phyloP scores from a whole-genome alignment of 805 yeast species.

The Hanseniaspora valbyensis region DNA sequence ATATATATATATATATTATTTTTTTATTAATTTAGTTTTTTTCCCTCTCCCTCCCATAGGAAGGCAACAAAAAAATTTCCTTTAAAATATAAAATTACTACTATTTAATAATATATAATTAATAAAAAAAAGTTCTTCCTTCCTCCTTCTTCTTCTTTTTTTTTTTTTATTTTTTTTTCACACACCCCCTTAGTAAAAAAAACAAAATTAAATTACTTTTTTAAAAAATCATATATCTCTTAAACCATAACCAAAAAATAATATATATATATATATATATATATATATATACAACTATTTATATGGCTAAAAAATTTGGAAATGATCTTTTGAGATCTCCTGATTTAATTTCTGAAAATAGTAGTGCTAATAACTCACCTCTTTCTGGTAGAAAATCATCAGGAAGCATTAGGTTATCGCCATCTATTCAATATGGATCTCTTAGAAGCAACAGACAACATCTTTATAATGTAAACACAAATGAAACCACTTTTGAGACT shows the following conservation, averaged over 20 bases:
- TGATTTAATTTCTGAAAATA: not conserved
- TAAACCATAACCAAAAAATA: not conserved
- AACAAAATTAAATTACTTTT: too few relatives aligned
- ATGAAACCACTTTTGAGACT: slow-evolving; percentile 13
- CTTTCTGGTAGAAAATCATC: not conserved
- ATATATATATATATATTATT: too few relatives aligned
- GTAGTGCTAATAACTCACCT: not conserved
- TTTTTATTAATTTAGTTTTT: too few relatives aligned
- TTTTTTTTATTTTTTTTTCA: not conserved
- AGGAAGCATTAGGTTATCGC: not conserved
- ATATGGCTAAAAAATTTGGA: not conserved
- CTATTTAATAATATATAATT: too few relatives aligned
- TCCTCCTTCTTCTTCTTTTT: too few relatives aligned
- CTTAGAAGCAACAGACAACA: not conserved
- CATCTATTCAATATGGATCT: slow-evolving; percentile 4
- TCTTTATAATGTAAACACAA: not conserved
- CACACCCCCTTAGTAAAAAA: not conserved
- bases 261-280: not conserved
- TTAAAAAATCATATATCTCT: too few relatives aligned
- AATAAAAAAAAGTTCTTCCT: too few relatives aligned
- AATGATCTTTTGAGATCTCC: not conserved
- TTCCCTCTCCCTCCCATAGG: too few relatives aligned
- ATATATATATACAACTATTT: too few relatives aligned
- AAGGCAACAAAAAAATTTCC: too few relatives aligned
- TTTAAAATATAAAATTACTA: too few relatives aligned